Base-by-base conservation (phyloP, 192 early-diverging fungal species). In the Entomortierella parvispora region DNA sequence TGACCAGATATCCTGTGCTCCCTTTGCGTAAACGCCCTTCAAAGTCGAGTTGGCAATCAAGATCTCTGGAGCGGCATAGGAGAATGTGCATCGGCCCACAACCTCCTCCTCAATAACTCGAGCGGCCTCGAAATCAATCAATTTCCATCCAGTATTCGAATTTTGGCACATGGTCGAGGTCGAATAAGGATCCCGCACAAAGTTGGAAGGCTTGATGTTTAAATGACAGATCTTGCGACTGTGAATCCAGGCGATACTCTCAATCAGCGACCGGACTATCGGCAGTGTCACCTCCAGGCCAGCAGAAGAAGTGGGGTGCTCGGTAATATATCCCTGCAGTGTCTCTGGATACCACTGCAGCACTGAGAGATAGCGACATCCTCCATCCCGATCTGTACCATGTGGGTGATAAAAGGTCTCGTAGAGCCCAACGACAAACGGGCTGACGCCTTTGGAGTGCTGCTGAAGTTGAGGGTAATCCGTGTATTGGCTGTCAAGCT, bases 51-150 rank as follows among this genome's bases (percentile, higher is more conserved):
- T 34, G 17, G 68, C 77, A 20, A 80, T 64, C 1, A 81, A 62
- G 12, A 82, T 81, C 48, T 80, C 81, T 32, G 81, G 77, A 3
- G 85, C 74, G 12, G 81, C 82, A 57, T 86, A 86, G 4, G 79
- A 69, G 49, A 79, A 79, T 8, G 85, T 84, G 40, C 82, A 81
- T 1, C 80, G 81, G 12, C 81, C 83, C 29, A 86, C 83, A 48
- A 65, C 54, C 59, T 86, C 85, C 50, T 86, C 83, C 2, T 66
- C 77, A 51, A 83, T 84, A n/a, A 80, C 71, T 2, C 85, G 70
- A 20, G 81, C 80, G 9, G 81, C 81, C 45, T 86, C 85, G 61
- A 86, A 86, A 31, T 86, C 85, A 57, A 86, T 81, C 55, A 86
- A 40, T 49, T 84, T 86, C 83, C 85, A 84, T 8, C 67, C 65